phyloP scores from a whole-genome alignment of 2,329 filamentous ascomycete genomes.

The Stagonosporopsis vannaccii region DNA sequence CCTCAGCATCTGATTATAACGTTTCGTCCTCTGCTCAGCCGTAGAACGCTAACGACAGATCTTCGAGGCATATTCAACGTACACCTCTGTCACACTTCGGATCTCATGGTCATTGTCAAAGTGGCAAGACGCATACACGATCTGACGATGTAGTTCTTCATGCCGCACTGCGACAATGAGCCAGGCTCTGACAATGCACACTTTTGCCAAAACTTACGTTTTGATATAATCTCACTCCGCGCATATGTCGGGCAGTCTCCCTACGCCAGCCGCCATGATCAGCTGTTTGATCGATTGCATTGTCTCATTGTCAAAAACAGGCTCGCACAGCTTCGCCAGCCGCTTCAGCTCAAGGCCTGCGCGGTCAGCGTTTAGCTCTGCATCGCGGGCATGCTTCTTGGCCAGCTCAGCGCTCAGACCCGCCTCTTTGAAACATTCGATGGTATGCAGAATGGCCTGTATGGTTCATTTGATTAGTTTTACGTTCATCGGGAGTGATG shows the following conservation, averaged over 20 bases:
- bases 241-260: neutral
- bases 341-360: conserved; percentile 18
- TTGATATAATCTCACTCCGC: neutral
- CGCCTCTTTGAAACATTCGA: conserved; percentile 29
- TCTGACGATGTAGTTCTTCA: neutral
- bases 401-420: conserved; percentile 28
- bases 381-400: conserved; percentile 30
- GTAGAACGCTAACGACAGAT: neutral
- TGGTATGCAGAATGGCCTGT: conserved; percentile 32
- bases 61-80: neutral
- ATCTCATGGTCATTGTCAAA: neutral
- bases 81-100: neutral
- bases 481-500: conserved; percentile 7
- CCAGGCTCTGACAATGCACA: neutral
- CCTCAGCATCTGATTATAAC: neutral
- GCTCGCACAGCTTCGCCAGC: conserved; percentile 20
- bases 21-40: neutral
- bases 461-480: conserved; percentile 21
- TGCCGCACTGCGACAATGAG: neutral
- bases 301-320: conserved; percentile 20
- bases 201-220: neutral
- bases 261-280: neutral
- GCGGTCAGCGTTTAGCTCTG: conserved; percentile 26
- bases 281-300: conserved; percentile 20
- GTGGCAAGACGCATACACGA: neutral